A percentile compares a stretch with the other conserved stretches of the same genome.
Conservation (phyloP, 495 filamentous ascomycete genomes). For the Podospora bellae-mahoneyi region DNA sequence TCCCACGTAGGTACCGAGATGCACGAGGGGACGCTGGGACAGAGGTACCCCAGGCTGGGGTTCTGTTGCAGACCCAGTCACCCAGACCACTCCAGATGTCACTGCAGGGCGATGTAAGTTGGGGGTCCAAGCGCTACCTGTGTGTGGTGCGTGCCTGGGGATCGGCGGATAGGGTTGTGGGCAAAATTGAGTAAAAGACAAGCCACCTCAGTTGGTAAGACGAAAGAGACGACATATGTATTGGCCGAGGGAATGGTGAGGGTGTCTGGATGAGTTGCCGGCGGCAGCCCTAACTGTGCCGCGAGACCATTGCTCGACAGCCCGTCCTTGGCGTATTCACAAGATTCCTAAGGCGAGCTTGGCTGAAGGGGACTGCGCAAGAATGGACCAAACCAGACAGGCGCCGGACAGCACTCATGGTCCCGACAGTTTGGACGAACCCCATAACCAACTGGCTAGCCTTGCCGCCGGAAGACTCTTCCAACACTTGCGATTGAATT, state of each 20-base stretch:
- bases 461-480: not conserved
- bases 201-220: not conserved
- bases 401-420: not conserved
- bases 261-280: not conserved
- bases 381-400: not conserved
- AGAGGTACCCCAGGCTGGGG: not conserved
- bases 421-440: constrained; percentile 15
- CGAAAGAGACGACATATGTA: no score
- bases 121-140: not conserved
- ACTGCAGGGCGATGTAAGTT: not conserved
- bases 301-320: not conserved
- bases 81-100: not conserved
- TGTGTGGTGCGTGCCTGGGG: no score
- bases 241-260: not conserved
- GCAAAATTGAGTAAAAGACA: not conserved
- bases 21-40: not conserved
- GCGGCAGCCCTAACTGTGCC: not conserved
- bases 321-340: not conserved
- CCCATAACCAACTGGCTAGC: not conserved
- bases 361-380: constrained; percentile 14
- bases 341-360: not conserved
- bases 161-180: not conserved
- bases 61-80: not conserved
- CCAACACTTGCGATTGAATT: not conserved
- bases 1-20: no score